Evolutionary conservation across 2,329 filamentous ascomycete genomes (phyloP), one percentile per base, ranked within the genome.

Genomic region (Aspergillus fischeri): DNA sequence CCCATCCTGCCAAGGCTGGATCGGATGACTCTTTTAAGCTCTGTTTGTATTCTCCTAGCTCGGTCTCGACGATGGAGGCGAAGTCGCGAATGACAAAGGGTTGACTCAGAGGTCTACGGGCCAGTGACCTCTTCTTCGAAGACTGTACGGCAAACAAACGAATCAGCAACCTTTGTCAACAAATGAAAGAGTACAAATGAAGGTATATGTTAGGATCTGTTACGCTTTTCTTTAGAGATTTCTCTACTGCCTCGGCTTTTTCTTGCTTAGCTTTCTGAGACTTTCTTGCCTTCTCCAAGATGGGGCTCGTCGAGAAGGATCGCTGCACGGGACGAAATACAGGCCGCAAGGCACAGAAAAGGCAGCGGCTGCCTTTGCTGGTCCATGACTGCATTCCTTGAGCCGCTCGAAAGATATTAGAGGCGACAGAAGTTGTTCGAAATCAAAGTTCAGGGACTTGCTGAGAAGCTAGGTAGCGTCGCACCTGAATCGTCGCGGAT

Each of bases 371-470:
- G 63, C 69, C 66, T 65, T 60, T 69, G 53, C 63, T 65, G 54
- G 65, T 65, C 66, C 75, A 73, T 70, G 67, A 62, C 69, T 70
- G 74, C 78, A 80, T 79, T 65, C 69, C 69, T 67, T 53, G 44
- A 58, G 48, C 28, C 25, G 48, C 28, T 38, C 32, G 24, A 28
- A 28, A 45, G 50, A 53, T 14, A 51, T 24, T 2, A 25, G 21
- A 27, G 44, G 32, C 32, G 14, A 17, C 5, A 17, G 14, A 38
- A 38, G 32, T 17, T 32, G 32, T 17, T 38, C 32, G 14, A 38
- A 38, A 24, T 24, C 20, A 3, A 24, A 47, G 48, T 21, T 47
- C n/a, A 49, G 20, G 21, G 32, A n/a, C 20, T 54, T 11, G 42
- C 42, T 27, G 44, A 25, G 21, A 24, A 47, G 44, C 21, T 47